Conservation (phyloP, 495 filamentous ascomycete species). For the Xylaria venustula region DNA sequence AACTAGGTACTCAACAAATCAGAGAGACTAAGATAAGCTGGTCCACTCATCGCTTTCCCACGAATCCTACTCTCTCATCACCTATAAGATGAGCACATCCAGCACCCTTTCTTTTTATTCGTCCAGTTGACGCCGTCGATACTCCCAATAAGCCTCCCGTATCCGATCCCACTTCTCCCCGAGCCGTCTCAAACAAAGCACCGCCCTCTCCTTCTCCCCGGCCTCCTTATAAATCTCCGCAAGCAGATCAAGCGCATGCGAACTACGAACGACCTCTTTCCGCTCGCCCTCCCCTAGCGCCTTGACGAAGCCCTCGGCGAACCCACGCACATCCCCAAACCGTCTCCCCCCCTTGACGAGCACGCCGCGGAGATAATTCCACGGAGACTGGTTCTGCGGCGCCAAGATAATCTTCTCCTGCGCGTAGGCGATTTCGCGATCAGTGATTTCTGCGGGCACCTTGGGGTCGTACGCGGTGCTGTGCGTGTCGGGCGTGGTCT, state of each 20-base stretch:
- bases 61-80: no score
- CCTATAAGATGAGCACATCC: no score
- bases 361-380: constrained; percentile 85
- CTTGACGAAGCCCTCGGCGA: constrained; percentile 64
- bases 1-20: no score
- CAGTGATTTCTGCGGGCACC: constrained; percentile 61
- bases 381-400: constrained; percentile 90
- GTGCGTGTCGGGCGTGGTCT: constrained; percentile 46
- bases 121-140: constrained; percentile 51
- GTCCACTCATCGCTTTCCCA: no score
- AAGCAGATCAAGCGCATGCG: constrained; percentile 86
- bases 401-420: constrained; percentile 69
- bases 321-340: constrained; percentile 58
- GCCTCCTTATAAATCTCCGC: constrained; percentile 76
- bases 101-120: neutral
- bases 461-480: constrained; percentile 44
- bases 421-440: constrained; percentile 72
- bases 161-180: constrained; percentile 88
- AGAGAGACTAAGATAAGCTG: no score
- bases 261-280: constrained; percentile 60
- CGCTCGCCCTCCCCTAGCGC: constrained; percentile 42
- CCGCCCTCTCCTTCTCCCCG: constrained; percentile 56
- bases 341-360: constrained; percentile 61
- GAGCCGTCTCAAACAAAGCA: constrained; percentile 66
- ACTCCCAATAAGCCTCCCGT: constrained; percentile 88